Base-by-base conservation (phyloP, 345 rosid genomes). In the Gossypium anomalum region DNA sequence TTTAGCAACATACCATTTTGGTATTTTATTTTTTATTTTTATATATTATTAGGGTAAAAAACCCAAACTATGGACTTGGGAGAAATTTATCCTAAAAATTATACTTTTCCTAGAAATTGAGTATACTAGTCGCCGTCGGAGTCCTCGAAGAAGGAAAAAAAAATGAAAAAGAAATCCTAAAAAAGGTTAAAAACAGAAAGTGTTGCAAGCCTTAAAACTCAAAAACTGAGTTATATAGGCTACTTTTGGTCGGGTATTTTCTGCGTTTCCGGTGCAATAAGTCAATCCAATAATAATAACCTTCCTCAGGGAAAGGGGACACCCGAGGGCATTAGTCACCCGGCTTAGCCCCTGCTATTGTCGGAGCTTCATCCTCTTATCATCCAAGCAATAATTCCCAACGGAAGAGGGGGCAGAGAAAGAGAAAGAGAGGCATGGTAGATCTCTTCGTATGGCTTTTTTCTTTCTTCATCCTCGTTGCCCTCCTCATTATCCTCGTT, bases 381-480 rank as follows among this genome's bases (percentile, higher is more conserved):
- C 44, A 8, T 17, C 44, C 1, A 27, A 68, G 22, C 44, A 2
- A 29, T 3, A 27, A 70, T 29, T 2, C 38, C 47, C 53, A 14
- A 59, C 48, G 71, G 75, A n/a, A 53, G 75, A 66, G 75, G 76
- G 22, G 71, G 73, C 69, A 64, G 74, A 75, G 22, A 61, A 73
- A 73, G 70, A 69, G 65, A 44, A 55, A 81, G 79, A 67, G 73
- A 83, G 80, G 70, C 78, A 93, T 93, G 98, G 93, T 89, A 48
- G 92, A 93, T 87, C 87, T 93, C 25, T 89, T 75, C 77, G 73
- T 86, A 34, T 93, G 98, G 98, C 89, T 93, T 12, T 73, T 86
- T 69, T 90, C 98, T 78, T 91, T 93, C 90, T 90, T 93, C 93
- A 65, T 87, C 84, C 87, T 87, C 80, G 87, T 91, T 17, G 88